A percentile compares a stretch with the other conserved stretches of the same genome.
phyloP scores from a whole-genome alignment of 345 rosid genomes.

The Corymbia maculata region DNA sequence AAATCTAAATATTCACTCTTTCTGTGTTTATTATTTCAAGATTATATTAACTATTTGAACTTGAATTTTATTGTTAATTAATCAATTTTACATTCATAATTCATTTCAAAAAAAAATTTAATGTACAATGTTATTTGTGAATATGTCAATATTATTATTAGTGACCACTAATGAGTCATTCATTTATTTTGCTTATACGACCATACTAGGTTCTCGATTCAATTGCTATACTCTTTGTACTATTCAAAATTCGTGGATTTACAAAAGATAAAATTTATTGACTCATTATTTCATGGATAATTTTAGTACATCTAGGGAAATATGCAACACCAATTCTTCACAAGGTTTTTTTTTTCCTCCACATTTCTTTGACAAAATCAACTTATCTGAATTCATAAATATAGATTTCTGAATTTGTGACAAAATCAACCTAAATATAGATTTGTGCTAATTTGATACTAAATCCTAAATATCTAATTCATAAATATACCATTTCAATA shows the following conservation, averaged over 20 bases:
- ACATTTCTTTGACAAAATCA: background rate
- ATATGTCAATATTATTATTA: background rate
- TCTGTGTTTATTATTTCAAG: background rate
- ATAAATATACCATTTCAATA: background rate
- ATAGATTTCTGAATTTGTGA: background rate
- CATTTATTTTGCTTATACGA: background rate
- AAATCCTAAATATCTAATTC: no score
- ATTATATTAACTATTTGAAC: background rate
- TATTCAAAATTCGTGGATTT: background rate
- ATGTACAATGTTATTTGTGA: background rate
- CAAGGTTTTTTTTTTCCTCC: background rate
- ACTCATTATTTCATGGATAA: background rate
- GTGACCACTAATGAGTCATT: background rate
- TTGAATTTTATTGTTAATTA: background rate
- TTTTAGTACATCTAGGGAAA: background rate
- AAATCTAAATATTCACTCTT: background rate
- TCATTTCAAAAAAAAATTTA: background rate
- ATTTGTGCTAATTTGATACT: no score
- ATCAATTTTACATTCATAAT: background rate
- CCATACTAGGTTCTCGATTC: background rate
- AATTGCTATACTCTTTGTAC: background rate
- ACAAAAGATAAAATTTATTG: background rate
- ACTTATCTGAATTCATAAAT: background rate
- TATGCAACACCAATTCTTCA: background rate
- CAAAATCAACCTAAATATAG: no score